These are phyloP conservation scores for Scheffersomyces segobiensis DNA, from an alignment of 1,139 yeast species.

Conservation along the genomic window DNA sequence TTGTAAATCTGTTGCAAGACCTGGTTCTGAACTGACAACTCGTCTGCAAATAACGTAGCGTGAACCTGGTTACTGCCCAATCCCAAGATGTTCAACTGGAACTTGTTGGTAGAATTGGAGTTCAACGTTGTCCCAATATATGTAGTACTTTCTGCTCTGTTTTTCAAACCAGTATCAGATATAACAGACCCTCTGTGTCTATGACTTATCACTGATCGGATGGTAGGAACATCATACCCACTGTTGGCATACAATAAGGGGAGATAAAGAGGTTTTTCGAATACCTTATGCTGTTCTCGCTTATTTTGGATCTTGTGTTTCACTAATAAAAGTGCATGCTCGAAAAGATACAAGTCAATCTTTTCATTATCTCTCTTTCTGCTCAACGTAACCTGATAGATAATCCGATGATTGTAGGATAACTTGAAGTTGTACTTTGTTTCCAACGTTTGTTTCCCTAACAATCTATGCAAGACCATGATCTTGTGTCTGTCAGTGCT, in stretches of 20 bases:
- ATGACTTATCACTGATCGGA: conserved; percentile 46
- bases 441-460: conserved; percentile 82
- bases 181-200: conserved; percentile 40
- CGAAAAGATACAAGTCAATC: conserved; percentile 81
- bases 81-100: conserved; percentile 51
- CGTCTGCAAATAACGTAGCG: conserved; percentile 48
- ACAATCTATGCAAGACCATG: conserved; percentile 74
- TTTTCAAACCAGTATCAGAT: conserved; percentile 36
- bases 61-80: conserved; percentile 48
- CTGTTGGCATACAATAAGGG: conserved; percentile 78
- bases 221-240: conserved; percentile 73
- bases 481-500: conserved; percentile 91
- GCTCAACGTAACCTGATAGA: conserved; percentile 71
- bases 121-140: conserved; percentile 20
- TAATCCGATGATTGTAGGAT: conserved; percentile 77
- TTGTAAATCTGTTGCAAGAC: conserved; percentile 75
- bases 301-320: conserved; percentile 86
- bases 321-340: conserved; percentile 83
- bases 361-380: conserved; percentile 76
- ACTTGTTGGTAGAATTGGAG: conserved; percentile 29
- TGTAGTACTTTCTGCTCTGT: conserved; percentile 29
- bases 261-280: conserved; percentile 88
- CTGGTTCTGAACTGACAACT: conserved; percentile 68
- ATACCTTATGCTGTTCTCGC: conserved; percentile 88
- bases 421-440: conserved; percentile 60